A percentile compares a stretch with the other conserved stretches of the same genome.
Evolutionary conservation across 139 green algal species (phyloP).

Genomic region (Micromonas commoda): DNA sequence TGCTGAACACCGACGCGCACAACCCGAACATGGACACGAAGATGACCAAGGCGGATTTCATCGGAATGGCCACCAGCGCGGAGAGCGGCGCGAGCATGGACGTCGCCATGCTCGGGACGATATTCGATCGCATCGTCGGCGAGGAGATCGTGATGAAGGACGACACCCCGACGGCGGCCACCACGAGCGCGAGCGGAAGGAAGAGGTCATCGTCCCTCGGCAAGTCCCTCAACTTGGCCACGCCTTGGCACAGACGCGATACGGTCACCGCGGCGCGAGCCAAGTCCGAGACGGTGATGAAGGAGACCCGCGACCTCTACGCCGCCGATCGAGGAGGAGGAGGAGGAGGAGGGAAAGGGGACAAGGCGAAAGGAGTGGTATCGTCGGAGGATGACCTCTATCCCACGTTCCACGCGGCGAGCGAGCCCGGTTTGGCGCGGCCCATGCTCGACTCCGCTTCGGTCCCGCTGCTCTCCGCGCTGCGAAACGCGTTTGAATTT

Average conservation of each 20-base stretch:
- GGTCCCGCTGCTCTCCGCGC: background rate
- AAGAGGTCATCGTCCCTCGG: too few species aligned
- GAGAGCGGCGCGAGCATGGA: constrained; percentile 37
- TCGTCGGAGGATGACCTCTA: background rate
- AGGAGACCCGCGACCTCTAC: background rate
- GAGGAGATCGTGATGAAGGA: constrained; percentile 98
- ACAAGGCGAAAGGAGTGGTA: too few species aligned
- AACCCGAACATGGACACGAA: constrained; percentile 67
- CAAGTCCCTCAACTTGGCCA: background rate
- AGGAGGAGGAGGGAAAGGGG: too few species aligned
- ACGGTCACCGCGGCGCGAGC: background rate
- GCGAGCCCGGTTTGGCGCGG: constrained; percentile 9
- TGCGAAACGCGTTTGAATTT: background rate
- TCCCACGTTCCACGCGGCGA: constrained; percentile 3
- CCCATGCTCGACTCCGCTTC: constrained; percentile 6
- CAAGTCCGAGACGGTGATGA: background rate
- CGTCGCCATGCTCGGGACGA: constrained; percentile 70
- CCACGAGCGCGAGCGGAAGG: background rate
- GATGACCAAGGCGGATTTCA: constrained; percentile 49
- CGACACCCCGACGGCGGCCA: background rate
- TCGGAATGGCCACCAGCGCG: constrained; percentile 52
- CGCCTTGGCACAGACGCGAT: background rate
- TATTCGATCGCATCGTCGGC: constrained; percentile 89
- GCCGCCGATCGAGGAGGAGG: too few species aligned
- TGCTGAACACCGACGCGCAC: constrained; percentile 99